A percentile compares a stretch with the other conserved stretches of the same genome.
Conservation (phyloP, 306 rosid genomes). For the Quillaja saponaria region DNA sequence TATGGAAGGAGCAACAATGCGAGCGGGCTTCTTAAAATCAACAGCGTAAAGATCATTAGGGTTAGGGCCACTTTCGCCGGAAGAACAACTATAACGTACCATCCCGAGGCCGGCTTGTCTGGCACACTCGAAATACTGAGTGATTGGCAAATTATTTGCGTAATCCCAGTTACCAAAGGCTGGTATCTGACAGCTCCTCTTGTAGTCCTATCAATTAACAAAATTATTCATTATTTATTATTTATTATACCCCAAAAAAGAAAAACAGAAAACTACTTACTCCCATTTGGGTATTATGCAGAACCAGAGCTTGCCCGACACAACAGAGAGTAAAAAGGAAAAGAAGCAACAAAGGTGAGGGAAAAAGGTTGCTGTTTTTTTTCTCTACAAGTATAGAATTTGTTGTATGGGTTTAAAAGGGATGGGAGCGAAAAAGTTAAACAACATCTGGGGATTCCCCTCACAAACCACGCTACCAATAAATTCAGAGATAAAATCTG, state of each 20-base stretch:
- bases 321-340: neutral
- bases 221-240: conserved; percentile 7
- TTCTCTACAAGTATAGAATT: neutral
- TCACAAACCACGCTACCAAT: too few relatives aligned
- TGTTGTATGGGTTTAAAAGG: too few relatives aligned
- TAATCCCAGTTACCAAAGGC: conserved; percentile 94
- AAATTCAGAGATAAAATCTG: too few relatives aligned
- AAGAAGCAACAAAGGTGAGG: neutral
- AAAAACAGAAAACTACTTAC: neutral
- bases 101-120: conserved; percentile 84
- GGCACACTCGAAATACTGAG: conserved; percentile 86
- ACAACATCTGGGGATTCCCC: too few relatives aligned
- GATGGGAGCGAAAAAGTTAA: too few relatives aligned
- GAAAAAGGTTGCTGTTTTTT: conserved; percentile 4
- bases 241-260: neutral
- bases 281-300: neutral
- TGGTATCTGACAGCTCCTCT: conserved; percentile 78
- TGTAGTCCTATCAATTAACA: conserved; percentile 41
- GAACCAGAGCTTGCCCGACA: conserved; percentile 10
- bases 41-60: conserved; percentile 56
- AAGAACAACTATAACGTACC: conserved; percentile 77
- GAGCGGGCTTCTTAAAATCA: conserved; percentile 43
- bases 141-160: conserved; percentile 76
- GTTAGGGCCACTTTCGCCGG: conserved; percentile 61
- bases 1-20: conserved; percentile 28